phyloP scores from a whole-genome alignment of 768 basidiomycete genomes.

The Tephrocybe sp. region DNA sequence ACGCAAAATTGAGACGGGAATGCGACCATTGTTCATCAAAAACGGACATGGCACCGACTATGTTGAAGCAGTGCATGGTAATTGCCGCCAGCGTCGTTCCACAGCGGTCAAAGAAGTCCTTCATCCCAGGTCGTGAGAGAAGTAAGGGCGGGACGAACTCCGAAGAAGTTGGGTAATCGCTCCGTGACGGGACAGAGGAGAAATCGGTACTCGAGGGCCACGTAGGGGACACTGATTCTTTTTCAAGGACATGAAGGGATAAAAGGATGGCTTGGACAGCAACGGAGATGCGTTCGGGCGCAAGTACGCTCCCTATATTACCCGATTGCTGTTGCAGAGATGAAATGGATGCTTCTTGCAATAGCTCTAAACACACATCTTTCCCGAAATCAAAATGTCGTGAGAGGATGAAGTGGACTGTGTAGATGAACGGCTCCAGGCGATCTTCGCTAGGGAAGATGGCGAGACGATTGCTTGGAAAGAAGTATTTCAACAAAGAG shows the following conservation, averaged over 20 bases:
- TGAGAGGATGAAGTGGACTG: conserved; percentile 80
- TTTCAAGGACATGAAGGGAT: conserved; percentile 70
- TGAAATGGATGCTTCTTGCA: conserved; percentile 65
- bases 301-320: conserved; percentile 42
- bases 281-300: conserved; percentile 73
- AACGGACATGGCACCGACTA: conserved; percentile 74
- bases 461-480: conserved; percentile 65
- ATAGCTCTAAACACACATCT: conserved; percentile 77
- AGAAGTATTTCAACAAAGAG: conserved; percentile 69
- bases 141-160: conserved; percentile 57
- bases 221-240: conserved; percentile 63
- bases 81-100: conserved; percentile 57
- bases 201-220: conserved; percentile 85
- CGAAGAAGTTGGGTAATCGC: conserved; percentile 73
- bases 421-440: conserved; percentile 73
- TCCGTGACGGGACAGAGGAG: conserved; percentile 45
- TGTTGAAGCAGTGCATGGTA: conserved; percentile 56
- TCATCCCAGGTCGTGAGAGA: conserved; percentile 63
- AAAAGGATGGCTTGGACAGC: conserved; percentile 77
- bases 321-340: conserved; percentile 40
- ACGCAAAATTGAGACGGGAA: conserved; percentile 54
- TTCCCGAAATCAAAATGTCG: conserved; percentile 84
- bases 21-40: conserved; percentile 85
- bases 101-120: conserved; percentile 70
- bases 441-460: conserved; percentile 73